Conservation (phyloP, 1,284 basidiomycete genomes). For the Boletus calvinii region DNA sequence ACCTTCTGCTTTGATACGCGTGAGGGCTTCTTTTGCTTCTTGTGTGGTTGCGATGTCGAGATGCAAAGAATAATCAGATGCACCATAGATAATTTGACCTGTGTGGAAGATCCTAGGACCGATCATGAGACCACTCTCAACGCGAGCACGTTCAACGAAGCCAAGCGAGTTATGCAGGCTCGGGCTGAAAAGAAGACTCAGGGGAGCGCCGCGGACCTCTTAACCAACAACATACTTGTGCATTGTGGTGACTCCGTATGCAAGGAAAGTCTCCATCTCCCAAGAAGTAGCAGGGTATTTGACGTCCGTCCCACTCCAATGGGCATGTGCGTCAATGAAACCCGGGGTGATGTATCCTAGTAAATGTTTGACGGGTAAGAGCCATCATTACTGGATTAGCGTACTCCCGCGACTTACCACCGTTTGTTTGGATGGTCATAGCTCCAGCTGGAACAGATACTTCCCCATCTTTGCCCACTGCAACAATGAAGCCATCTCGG, state of each 20-base stretch:
- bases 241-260: slow-evolving; percentile 73
- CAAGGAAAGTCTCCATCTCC: slow-evolving; percentile 72
- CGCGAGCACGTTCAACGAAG: slow-evolving; percentile 61
- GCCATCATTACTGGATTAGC: not conserved
- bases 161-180: slow-evolving; percentile 60
- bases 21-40: slow-evolving; percentile 62
- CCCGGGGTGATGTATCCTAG: slow-evolving; percentile 67
- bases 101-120: slow-evolving; percentile 72
- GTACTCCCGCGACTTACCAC: slow-evolving; percentile 45
- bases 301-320: slow-evolving; percentile 57
- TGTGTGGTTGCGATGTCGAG: slow-evolving; percentile 60
- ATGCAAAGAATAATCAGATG: slow-evolving; percentile 48
- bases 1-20: slow-evolving; percentile 68
- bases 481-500: slow-evolving; percentile 55
- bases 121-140: slow-evolving; percentile 64
- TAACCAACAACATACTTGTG: slow-evolving; percentile 55
- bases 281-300: slow-evolving; percentile 63
- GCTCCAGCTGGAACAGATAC: slow-evolving; percentile 42
- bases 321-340: slow-evolving; percentile 73
- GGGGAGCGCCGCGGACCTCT: not conserved
- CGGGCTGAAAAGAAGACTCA: slow-evolving; percentile 43
- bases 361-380: slow-evolving; percentile 2
- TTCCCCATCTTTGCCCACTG: slow-evolving; percentile 43
- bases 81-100: slow-evolving; percentile 66
- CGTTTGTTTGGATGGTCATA: slow-evolving; percentile 54